phyloP scores from a whole-genome alignment of 75 land plant species.

The Cupressus sempervirens region DNA sequence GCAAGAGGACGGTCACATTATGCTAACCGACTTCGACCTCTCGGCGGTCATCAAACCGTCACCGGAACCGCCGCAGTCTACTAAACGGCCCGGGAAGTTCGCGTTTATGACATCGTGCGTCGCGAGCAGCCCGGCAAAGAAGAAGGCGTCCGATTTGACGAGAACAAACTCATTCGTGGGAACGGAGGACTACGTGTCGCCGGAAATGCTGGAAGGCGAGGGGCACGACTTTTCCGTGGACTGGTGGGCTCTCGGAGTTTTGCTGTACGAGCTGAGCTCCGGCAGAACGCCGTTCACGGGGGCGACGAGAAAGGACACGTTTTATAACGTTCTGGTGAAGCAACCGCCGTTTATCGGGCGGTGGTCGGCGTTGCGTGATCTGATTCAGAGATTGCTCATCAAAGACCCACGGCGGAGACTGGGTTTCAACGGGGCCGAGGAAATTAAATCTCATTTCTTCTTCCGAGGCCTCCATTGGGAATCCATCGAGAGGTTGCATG shows the following conservation, averaged over 20 bases:
- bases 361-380: constrained; percentile 36
- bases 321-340: constrained; percentile 43
- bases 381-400: constrained; percentile 49
- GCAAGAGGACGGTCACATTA: constrained; percentile 66
- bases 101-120: constrained; percentile 15
- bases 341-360: constrained; percentile 52
- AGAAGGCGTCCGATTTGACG: neutral
- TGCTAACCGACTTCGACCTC: constrained; percentile 81
- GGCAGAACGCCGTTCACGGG: constrained; percentile 78
- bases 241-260: constrained; percentile 89
- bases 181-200: constrained; percentile 34
- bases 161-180: constrained; percentile 26
- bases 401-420: constrained; percentile 62
- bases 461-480: constrained; percentile 72
- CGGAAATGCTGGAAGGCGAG: constrained; percentile 22
- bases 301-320: constrained; percentile 70
- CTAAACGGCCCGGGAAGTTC: neutral
- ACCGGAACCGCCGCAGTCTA: neutral
- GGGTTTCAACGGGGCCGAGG: constrained; percentile 48
- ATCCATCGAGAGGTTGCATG: constrained; percentile 28
- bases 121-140: neutral
- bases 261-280: constrained; percentile 68
- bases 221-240: constrained; percentile 41
- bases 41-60: constrained; percentile 33
- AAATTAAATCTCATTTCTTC: constrained; percentile 65